phyloP scores from a whole-genome alignment of 129 eudicot species.

The Lactuca saligna region DNA sequence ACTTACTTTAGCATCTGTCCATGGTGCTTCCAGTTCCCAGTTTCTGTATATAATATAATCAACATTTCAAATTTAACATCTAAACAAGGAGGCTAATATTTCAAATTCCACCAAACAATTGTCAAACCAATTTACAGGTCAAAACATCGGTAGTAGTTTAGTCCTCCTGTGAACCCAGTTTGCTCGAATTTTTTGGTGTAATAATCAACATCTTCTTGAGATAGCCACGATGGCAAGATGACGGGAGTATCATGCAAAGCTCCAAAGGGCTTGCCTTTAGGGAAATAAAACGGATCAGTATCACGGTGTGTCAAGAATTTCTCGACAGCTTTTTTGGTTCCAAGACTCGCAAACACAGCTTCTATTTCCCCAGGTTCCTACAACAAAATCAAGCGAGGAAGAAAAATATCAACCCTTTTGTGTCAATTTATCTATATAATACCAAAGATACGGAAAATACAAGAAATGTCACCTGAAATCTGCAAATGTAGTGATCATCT shows the following conservation, averaged over 20 bases:
- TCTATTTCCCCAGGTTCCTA: no score
- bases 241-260: no score
- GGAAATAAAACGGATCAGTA: constrained; percentile 50
- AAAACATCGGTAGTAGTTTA: constrained; percentile 70
- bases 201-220: no score
- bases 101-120: not conserved
- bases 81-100: not conserved
- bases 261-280: not conserved
- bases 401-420: no score
- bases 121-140: constrained; percentile 43
- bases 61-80: no score
- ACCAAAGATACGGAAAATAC: no score
- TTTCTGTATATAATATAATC: constrained; percentile 25
- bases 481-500: no score
- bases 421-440: no score
- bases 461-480: no score
- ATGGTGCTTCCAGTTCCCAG: constrained; percentile 51
- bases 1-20: no score
- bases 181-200: not conserved
- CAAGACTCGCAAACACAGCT: constrained; percentile 51
- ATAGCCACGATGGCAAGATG: no score
- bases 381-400: constrained; percentile 26
- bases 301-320: constrained; percentile 42
- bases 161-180: constrained; percentile 70
- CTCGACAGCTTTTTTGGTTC: constrained; percentile 39